Percentiles rank a stretch among this genome's conserved stretches.
Evolutionary conservation across 306 rosid species (phyloP).

Genomic region (Cicer cuneatum): DNA sequence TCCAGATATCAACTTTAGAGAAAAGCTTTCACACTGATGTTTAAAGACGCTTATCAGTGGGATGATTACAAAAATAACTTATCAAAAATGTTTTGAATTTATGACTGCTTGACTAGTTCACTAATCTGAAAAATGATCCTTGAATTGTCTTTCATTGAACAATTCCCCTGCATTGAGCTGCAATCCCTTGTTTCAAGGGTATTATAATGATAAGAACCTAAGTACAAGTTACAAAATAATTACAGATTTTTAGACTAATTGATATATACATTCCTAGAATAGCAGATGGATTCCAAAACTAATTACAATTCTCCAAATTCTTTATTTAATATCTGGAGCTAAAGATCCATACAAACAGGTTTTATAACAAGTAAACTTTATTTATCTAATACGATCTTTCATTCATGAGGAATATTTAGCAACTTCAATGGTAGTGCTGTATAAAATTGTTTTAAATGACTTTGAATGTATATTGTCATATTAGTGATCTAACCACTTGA

Average conservation of each 20-base stretch:
- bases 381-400: constrained; percentile 23
- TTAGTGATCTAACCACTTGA: constrained; percentile 63
- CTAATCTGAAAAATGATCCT: constrained; percentile 5
- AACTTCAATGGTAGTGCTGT: constrained; percentile 6
- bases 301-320: constrained; percentile 17
- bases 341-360: constrained; percentile 12
- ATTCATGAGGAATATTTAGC: constrained; percentile 12
- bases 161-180: background rate
- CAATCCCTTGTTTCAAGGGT: background rate
- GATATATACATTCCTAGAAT: constrained; percentile 21
- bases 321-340: constrained; percentile 1
- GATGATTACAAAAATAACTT: background rate
- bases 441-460: constrained; percentile 10
- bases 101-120: background rate
- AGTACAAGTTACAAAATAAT: constrained; percentile 4
- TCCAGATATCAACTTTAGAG: no score
- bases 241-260: constrained; percentile 18
- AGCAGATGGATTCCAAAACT: background rate
- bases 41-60: background rate
- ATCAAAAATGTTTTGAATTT: background rate
- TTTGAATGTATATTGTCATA: constrained; percentile 27
- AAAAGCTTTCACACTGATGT: background rate
- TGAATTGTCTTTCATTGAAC: background rate
- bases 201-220: constrained; percentile 3
- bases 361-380: constrained; percentile 18